A percentile compares a stretch with the other conserved stretches of the same genome.
These are phyloP conservation scores for Trypanosoma platydactyli DNA, from an alignment of 208 protist species.

Conservation along the genomic window DNA sequence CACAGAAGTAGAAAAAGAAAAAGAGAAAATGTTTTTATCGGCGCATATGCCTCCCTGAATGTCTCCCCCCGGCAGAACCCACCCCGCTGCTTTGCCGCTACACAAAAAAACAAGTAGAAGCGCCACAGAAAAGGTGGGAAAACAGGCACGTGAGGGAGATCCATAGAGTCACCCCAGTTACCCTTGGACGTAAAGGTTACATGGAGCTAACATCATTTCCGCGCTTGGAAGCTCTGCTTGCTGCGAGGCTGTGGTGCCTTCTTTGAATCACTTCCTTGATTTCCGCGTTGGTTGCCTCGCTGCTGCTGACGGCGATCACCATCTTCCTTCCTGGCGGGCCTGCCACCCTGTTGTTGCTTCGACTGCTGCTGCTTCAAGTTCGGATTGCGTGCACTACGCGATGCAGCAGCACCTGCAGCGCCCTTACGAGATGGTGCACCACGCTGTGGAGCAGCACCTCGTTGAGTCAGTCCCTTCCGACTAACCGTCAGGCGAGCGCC, in stretches of 20 bases:
- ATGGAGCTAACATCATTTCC: slow-evolving; percentile 6
- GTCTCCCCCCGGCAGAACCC: slow-evolving; percentile 26
- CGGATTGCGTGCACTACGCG: slow-evolving; percentile 14
- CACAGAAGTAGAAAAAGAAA: slow-evolving; percentile 17
- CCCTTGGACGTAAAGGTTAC: neutral
- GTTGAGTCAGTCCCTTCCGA: neutral
- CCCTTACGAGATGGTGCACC: slow-evolving; percentile 4
- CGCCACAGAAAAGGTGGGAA: slow-evolving; percentile 28
- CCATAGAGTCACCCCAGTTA: slow-evolving; percentile 8
- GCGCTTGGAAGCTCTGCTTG: slow-evolving; percentile 5
- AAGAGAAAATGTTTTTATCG: slow-evolving; percentile 23
- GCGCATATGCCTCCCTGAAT: slow-evolving; percentile 14
- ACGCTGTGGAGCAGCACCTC: slow-evolving; percentile 2
- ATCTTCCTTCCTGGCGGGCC: slow-evolving; percentile 20
- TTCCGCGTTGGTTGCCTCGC: too few relatives aligned
- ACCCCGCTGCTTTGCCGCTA: slow-evolving; percentile 26
- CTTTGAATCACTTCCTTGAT: slow-evolving; percentile 16
- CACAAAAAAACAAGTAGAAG: slow-evolving; percentile 18
- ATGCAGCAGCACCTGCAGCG: slow-evolving; percentile 19
- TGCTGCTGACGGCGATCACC: slow-evolving; percentile 2
- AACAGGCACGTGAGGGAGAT: slow-evolving; percentile 24
- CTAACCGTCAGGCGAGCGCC: slow-evolving; percentile 26
- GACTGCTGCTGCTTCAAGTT: slow-evolving; percentile 18
- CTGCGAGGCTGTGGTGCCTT: slow-evolving; percentile 17
- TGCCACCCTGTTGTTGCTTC: slow-evolving; percentile 16